A percentile compares a stretch with the other conserved stretches of the same genome.
Evolutionary conservation across 371 early-diverging fungal species (phyloP).

Genomic region (Mycotypha africana): DNA sequence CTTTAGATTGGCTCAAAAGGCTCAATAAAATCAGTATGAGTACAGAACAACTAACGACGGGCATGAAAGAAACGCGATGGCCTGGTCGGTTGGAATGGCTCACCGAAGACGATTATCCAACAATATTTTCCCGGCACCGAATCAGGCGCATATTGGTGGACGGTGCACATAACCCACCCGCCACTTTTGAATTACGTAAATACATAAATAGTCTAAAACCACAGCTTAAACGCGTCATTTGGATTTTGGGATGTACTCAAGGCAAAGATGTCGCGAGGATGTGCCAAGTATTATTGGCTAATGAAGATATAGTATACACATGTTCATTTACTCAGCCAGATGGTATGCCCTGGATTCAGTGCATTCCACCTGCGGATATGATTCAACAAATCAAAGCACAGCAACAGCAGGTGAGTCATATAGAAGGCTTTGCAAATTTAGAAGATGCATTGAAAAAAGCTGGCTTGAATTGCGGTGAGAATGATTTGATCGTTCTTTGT

Average conservation of each 20-base stretch:
- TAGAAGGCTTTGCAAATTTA: conserved; percentile 11
- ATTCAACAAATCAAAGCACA: not conserved
- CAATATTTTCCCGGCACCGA: not conserved
- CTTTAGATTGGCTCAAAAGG: conserved; percentile 49
- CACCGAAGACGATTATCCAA: not conserved
- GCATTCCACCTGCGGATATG: conserved; percentile 39
- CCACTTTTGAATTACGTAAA: conserved; percentile 54
- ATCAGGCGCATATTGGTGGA: conserved; percentile 59
- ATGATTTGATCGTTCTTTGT: conserved; percentile 61
- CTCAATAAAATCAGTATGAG: conserved; percentile 12
- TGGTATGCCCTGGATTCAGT: conserved; percentile 86
- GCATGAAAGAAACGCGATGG: conserved; percentile 65
- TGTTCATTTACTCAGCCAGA: conserved; percentile 72
- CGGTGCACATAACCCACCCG: conserved; percentile 87
- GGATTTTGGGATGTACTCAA: conserved; percentile 74
- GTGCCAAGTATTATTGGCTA: conserved; percentile 45
- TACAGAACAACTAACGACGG: conserved; percentile 45
- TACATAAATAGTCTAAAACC: conserved; percentile 50
- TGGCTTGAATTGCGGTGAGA: conserved; percentile 4
- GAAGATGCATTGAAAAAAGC: conserved; percentile 19
- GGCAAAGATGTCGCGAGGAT: conserved; percentile 67
- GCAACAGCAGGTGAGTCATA: conserved; percentile 8
- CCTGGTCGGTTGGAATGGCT: conserved; percentile 83
- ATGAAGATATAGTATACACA: conserved; percentile 55
- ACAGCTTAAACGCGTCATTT: conserved; percentile 52